Base-by-base conservation (phyloP, 2,329 filamentous ascomycete species). In the Aspergillaceae sp. region DNA sequence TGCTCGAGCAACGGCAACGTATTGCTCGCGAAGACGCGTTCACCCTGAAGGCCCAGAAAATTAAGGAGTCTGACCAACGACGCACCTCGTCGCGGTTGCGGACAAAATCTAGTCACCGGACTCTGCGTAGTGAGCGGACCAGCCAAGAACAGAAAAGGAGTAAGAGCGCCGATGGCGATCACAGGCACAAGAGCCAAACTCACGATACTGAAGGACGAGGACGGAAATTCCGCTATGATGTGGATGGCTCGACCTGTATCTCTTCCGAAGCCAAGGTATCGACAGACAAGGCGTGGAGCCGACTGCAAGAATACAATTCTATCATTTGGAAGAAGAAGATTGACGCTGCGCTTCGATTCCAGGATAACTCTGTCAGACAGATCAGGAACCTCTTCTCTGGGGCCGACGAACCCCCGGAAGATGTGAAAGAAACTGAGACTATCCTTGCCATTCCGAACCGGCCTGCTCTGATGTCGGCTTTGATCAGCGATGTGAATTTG, bases 291-390 rank as follows among this genome's bases (percentile, higher is more conserved):
- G 92, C 92, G 4, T 80, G 83, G 58, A 75, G 82, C 43, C 84
- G 79, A 56, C 74, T 98, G 8, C 77, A 92, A 57, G 73, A 80
- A 45, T 82, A 94, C 59, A 94, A 97, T 65, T 80, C 91, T 2
- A 83, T 88, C 57, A 90, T 87, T 46, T 98, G 92, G 92, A 95
- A 88, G 66, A 82, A 80, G 59, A 83, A 91, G 10, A 96, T 98
- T 51, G 88, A 95, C 59, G 77, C 80, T 43, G 82, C 84, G 28
- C 82, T 86, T 58, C 70, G 74, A 19, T 79, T 82, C 51, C 83
- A 90, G 43, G 83, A 79, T 48, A 77, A 79, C 30, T 80, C 81
- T n/a, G 86, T 91, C 64, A 83, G 81, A 52, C 88, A 94, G 49
- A 77, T 92, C 42, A 82, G 90, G 11, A 78, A 79, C 29, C 74